A percentile compares a stretch with the other conserved stretches of the same genome.
phyloP scores from a whole-genome alignment of 176 grass and related monocot genomes.

The Triticum turgidum region DNA sequence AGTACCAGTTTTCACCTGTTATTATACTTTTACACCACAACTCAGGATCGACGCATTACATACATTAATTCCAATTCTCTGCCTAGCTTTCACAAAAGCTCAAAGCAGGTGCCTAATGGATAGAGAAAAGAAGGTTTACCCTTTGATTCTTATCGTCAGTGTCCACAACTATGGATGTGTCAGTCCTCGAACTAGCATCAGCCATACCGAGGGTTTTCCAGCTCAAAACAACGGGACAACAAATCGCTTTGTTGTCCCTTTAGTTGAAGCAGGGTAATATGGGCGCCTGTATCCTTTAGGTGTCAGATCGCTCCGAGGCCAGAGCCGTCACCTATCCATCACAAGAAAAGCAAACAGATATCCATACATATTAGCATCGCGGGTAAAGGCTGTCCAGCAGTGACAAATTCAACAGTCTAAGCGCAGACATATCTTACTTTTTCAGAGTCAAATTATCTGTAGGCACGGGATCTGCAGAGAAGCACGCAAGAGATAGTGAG shows the following conservation, averaged over 20 bases:
- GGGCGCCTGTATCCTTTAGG: not conserved
- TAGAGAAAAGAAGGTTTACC: slow-evolving; percentile 29
- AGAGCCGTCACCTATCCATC: slow-evolving; percentile 21
- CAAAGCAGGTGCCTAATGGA: not conserved
- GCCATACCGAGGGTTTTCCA: slow-evolving; percentile 49
- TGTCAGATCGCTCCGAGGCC: slow-evolving; percentile 2
- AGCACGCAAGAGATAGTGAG: not conserved
- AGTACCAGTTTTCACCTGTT: not conserved
- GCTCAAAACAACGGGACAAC: slow-evolving; percentile 46
- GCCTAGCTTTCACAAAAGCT: not conserved
- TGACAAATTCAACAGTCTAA: slow-evolving; percentile 10
- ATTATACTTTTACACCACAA: slow-evolving; percentile 10
- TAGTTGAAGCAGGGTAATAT: slow-evolving; percentile 4
- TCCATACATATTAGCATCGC: slow-evolving; percentile 15
- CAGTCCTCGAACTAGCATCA: slow-evolving; percentile 65
- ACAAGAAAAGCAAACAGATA: slow-evolving; percentile 18
- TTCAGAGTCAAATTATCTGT: slow-evolving; percentile 8
- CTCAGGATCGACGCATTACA: not conserved
- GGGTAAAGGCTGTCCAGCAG: slow-evolving; percentile 11
- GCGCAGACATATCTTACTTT: not conserved
- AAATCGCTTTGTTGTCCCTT: slow-evolving; percentile 58
- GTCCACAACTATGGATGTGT: slow-evolving; percentile 55
- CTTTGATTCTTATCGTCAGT: slow-evolving; percentile 61
- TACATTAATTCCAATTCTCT: not conserved
- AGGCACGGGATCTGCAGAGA: not conserved